A percentile compares a stretch with the other conserved stretches of the same genome.
Evolutionary conservation across 2,329 filamentous ascomycete genomes (phyloP).

Genomic region (Cladosporium sp.): DNA sequence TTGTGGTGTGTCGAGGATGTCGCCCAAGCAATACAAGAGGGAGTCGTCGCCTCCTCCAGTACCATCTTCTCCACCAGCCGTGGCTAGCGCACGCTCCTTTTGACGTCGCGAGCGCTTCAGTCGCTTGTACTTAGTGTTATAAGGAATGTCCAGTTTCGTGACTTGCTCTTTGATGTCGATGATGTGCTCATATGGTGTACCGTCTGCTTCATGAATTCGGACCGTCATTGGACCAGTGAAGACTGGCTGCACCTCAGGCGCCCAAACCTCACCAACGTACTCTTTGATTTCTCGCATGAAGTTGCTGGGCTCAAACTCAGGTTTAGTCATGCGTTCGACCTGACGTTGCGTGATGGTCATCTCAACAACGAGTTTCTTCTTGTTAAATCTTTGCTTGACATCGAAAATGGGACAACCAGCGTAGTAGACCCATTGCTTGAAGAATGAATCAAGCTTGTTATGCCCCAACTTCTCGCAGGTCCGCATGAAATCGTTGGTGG

Average conservation of each 20-base stretch:
- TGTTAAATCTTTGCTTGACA: constrained; percentile 90
- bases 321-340: constrained; percentile 54
- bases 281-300: constrained; percentile 88
- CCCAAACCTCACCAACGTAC: constrained; percentile 66
- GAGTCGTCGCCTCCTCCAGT: constrained; percentile 65
- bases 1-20: constrained; percentile 79
- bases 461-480: constrained; percentile 87
- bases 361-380: constrained; percentile 93
- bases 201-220: constrained; percentile 95
- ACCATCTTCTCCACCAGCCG: constrained; percentile 56
- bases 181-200: constrained; percentile 97
- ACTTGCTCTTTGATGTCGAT: constrained; percentile 88
- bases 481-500: constrained; percentile 74
- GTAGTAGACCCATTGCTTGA: constrained; percentile 87
- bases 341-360: constrained; percentile 82
- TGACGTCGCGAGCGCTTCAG: constrained; percentile 83
- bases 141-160: constrained; percentile 89
- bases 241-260: constrained; percentile 61
- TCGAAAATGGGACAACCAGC: constrained; percentile 86
- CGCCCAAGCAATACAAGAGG: constrained; percentile 86
- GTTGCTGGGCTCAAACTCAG: constrained; percentile 66
- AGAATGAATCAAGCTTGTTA: constrained; percentile 84
- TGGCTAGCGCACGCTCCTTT: constrained; percentile 71
- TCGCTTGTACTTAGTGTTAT: constrained; percentile 98
- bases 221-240: constrained; percentile 98